Conservation (phyloP, 2,329 filamentous ascomycete species). For the Sporothrix sp. region DNA sequence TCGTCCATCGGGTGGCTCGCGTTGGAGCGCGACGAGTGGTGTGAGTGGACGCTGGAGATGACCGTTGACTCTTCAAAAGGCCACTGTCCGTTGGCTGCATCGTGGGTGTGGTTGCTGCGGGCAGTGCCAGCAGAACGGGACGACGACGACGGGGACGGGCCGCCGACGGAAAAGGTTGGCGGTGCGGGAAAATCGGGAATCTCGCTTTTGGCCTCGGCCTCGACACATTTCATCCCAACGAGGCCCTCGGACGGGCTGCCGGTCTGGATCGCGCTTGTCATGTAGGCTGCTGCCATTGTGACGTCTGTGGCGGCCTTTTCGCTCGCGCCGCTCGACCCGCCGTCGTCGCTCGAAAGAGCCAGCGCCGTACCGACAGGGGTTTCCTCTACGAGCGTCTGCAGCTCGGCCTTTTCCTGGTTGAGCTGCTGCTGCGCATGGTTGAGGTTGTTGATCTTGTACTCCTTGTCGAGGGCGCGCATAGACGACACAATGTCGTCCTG, state of each 20-base stretch:
- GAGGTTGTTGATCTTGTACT: constrained; percentile 14
- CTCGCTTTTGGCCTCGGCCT: neutral
- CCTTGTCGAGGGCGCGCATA: constrained; percentile 15
- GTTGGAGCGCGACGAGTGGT: neutral
- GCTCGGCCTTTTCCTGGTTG: constrained; percentile 1
- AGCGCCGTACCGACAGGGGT: constrained; percentile 8
- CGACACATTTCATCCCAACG: neutral
- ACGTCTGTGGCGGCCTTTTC: neutral
- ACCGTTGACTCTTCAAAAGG: constrained; percentile 17
- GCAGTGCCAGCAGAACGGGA: neutral
- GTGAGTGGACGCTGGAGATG: constrained; percentile 12
- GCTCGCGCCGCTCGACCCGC: neutral
- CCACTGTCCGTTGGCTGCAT: constrained; percentile 11
- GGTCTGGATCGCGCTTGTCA: neutral
- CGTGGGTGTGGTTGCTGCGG: neutral
- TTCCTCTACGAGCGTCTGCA: neutral
- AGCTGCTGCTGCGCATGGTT: constrained; percentile 2
- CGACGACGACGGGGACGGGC: neutral
- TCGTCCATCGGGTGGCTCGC: neutral
- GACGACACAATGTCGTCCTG: constrained; percentile 16
- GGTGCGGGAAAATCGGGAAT: constrained; percentile 16
- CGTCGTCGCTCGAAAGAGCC: neutral
- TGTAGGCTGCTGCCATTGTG: neutral
- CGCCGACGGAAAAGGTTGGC: neutral
- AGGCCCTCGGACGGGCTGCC: no score